Evolutionary conservation across 192 early-diverging fungal species (phyloP).

Genomic region (Podila epigama): DNA sequence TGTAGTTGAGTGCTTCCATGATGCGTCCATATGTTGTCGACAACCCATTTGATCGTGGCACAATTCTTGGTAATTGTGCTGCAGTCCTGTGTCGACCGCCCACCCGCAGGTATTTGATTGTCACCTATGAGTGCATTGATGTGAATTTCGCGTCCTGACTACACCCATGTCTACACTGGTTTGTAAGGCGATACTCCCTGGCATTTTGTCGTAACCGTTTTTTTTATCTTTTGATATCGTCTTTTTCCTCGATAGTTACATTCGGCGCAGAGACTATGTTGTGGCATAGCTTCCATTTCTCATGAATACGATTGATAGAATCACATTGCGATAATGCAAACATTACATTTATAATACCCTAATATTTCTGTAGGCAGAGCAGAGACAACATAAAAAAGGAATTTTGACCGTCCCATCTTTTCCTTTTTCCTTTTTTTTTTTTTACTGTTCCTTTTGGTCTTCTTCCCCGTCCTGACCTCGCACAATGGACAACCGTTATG

Average conservation of each 20-base stretch:
- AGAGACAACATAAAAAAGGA: no score
- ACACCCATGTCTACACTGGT: no score
- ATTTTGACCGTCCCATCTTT: no score
- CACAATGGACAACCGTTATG: no score
- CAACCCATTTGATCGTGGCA: conserved; percentile 62
- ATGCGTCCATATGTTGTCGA: conserved; percentile 40
- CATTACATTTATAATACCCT: no score
- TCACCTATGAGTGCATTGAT: background rate
- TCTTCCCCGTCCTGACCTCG: no score
- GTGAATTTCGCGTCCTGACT: background rate
- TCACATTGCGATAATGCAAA: no score
- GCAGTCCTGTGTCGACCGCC: conserved; percentile 65
- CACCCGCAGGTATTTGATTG: conserved; percentile 56
- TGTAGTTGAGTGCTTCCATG: conserved; percentile 48
- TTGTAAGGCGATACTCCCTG: background rate
- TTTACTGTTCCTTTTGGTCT: no score
- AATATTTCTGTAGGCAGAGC: no score
- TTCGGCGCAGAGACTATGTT: conserved; percentile 38
- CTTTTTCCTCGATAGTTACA: conserved; percentile 14
- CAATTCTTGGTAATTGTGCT: conserved; percentile 53
- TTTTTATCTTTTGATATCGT: background rate
- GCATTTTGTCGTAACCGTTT: background rate
- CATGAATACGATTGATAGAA: no score
- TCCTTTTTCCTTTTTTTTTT: no score
- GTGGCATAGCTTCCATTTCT: no score